These are phyloP conservation scores for Arabis alpina DNA, from an alignment of 345 rosid genomes.

Conservation along the genomic window DNA sequence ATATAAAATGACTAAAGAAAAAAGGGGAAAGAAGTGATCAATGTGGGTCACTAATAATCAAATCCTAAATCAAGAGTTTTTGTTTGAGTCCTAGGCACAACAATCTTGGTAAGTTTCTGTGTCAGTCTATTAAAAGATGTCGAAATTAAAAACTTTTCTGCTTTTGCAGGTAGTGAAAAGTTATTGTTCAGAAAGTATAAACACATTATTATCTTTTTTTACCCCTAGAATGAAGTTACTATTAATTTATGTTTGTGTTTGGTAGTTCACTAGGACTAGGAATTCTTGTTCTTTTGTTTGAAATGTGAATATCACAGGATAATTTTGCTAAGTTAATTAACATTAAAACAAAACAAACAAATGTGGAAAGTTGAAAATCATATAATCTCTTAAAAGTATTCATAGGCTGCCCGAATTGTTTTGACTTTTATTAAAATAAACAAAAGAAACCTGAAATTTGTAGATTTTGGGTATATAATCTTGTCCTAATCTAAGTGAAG, in stretches of 20 bases:
- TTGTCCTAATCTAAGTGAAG: constrained; percentile 38
- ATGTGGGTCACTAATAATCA: constrained; percentile 41
- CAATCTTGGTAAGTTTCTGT: constrained; percentile 30
- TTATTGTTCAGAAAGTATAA: constrained; percentile 15
- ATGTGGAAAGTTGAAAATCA: too few relatives aligned
- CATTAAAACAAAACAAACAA: too few relatives aligned
- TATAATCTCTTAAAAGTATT: too few relatives aligned
- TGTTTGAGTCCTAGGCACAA: constrained; percentile 33
- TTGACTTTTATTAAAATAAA: too few relatives aligned
- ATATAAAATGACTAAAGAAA: constrained; percentile 43
- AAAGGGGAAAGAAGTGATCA: constrained; percentile 36
- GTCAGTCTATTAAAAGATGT: constrained; percentile 17
- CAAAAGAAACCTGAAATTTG: too few relatives aligned
- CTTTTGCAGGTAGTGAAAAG: constrained; percentile 33
- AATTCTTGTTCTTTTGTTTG: constrained; percentile 12
- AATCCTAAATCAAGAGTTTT: constrained; percentile 40
- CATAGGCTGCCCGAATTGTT: too few relatives aligned
- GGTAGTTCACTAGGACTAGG: constrained; percentile 14
- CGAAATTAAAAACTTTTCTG: too few relatives aligned
- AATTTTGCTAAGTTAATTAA: too few relatives aligned
- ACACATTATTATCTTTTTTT: constrained; percentile 1
- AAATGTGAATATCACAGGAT: not conserved
- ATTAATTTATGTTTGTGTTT: constrained; percentile 25
- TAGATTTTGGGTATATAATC: constrained; percentile 30
- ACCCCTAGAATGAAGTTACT: not conserved